These are phyloP conservation scores for Hypoxylon sp. DNA, from an alignment of 2,329 filamentous ascomycete species.

Conservation along the genomic window DNA sequence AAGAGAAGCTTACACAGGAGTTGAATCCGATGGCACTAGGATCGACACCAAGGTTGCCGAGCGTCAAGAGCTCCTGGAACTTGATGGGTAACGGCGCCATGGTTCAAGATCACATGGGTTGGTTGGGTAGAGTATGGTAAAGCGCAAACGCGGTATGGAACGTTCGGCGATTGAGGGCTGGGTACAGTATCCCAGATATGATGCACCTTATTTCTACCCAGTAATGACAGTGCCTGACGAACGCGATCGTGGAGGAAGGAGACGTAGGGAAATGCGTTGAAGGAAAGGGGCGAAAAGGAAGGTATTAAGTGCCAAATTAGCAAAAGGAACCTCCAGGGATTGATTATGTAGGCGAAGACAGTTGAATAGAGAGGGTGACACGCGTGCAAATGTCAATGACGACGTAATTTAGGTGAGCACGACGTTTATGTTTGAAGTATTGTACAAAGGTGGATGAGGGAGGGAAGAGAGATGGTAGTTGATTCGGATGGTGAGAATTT, in stretches of 20 bases:
- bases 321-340: constrained; percentile 45
- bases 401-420: constrained; percentile 22
- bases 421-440: constrained; percentile 41
- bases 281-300: constrained; percentile 41
- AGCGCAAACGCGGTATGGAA: constrained; percentile 41
- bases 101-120: constrained; percentile 55
- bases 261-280: constrained; percentile 26
- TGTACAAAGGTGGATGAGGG: constrained; percentile 46
- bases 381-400: constrained; percentile 33
- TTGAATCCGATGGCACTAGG: constrained; percentile 81
- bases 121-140: constrained; percentile 27
- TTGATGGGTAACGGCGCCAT: constrained; percentile 87
- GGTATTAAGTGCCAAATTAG: constrained; percentile 45
- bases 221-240: constrained; percentile 16
- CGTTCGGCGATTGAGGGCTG: constrained; percentile 28
- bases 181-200: constrained; percentile 25
- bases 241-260: constrained; percentile 29
- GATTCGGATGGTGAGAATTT: constrained; percentile 43
- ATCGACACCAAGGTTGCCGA: constrained; percentile 65
- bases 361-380: constrained; percentile 48
- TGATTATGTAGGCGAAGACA: constrained; percentile 47
- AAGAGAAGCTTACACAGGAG: constrained; percentile 77
- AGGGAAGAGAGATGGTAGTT: constrained; percentile 40
- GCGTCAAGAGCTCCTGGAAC: constrained; percentile 90
- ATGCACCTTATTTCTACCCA: constrained; percentile 20